Base-by-base conservation (phyloP, 257 asterid species). In the Primulina huaijiensis region DNA sequence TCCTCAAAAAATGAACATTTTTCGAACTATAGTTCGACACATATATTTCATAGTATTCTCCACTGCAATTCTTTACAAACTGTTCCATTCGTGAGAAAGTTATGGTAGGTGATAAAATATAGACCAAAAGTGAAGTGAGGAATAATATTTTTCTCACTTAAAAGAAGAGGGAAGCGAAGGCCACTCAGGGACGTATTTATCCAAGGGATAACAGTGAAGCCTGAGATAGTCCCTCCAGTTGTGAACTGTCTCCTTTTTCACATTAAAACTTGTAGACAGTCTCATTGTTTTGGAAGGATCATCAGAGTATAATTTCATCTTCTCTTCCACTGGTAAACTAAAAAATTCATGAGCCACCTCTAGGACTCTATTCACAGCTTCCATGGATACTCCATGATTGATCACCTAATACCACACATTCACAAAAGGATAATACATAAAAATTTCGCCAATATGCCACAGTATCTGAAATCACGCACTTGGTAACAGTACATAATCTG, bases 141-240 rank as follows among this genome's bases (percentile, higher is more conserved):
- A 2, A 27, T 27, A 27, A 27, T 27, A 27, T 60, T 31, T 11
- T 40, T 33, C 72, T 82, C 74, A 83, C 90, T 64, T 81, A 82
- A 83, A 85, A 35, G 86, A 79, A 61, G 79, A 63, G 20, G 90
- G 90, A 52, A 64, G 77, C 7, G 82, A 73, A 35, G 90, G 90
- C 90, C 90, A 85, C 78, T 85, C 90, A 2, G 86, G 85, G 7
- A 61, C 85, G n/a, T 83, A 82, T 37, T 83, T 83, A 27, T 83
- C 90, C 72, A 85, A 69, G 21, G 90, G 90, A 71, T 85, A 56
- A 38, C 90, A 85, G 50, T 85, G 88, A 43, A 85, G 88, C 79
- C 90, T 77, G 7, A 85, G 77, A 77, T 83, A 85, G 52, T 85
- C 90, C 66, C 90, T 81, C 90, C 90, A 85, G 40, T 85, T 85